Conservation (phyloP, 1,284 basidiomycete species). For the Ustilago trichophora region DNA sequence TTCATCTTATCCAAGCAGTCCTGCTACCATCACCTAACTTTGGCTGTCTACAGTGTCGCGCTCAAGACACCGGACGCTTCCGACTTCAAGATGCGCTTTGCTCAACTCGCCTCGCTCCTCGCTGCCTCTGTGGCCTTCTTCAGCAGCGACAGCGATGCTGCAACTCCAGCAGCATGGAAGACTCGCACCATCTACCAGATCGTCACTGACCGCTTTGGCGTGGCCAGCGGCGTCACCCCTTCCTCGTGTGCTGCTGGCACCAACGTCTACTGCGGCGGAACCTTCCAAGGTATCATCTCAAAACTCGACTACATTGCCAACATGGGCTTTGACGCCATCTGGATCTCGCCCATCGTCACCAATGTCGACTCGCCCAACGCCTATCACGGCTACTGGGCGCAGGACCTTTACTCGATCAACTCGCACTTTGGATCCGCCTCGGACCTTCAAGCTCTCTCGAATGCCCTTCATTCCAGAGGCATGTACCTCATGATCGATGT, state of each 20-base stretch:
- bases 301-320: conserved; percentile 81
- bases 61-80: too few species aligned
- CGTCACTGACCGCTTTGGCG: conserved; percentile 79
- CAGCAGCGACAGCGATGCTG: not conserved
- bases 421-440: conserved; percentile 75
- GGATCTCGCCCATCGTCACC: conserved; percentile 72
- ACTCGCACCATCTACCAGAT: conserved; percentile 68
- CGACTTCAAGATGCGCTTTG: conserved; percentile 3
- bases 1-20: too few species aligned
- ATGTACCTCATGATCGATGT: conserved; percentile 84
- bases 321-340: conserved; percentile 79
- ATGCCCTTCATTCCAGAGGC: conserved; percentile 74
- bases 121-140: conserved; percentile 3
- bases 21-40: too few species aligned
- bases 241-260: conserved; percentile 70
- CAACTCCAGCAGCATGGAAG: conserved; percentile 13
- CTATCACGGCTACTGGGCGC: conserved; percentile 71
- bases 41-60: too few species aligned
- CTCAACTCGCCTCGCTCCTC: not conserved
- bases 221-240: conserved; percentile 53
- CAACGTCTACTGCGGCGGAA: conserved; percentile 78
- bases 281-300: conserved; percentile 77
- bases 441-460: conserved; percentile 75
- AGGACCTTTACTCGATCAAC: conserved; percentile 75
- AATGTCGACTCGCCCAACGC: conserved; percentile 77